phyloP scores from a whole-genome alignment of 441 rosid genomes.

The Arabidopsis hybrid region DNA sequence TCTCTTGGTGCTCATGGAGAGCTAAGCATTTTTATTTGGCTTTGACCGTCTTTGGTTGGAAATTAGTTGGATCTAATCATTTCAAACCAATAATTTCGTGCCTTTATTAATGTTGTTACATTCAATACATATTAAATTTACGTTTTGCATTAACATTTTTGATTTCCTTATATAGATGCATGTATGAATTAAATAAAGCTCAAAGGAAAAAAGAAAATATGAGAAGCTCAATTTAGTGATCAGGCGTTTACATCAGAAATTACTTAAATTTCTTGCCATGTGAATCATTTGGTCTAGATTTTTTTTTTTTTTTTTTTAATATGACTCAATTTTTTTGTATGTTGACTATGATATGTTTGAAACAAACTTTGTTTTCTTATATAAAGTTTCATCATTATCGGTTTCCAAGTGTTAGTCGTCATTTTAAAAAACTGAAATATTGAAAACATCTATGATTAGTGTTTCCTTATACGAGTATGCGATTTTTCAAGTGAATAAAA shows the following conservation, averaged over 20 bases:
- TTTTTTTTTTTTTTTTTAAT: neutral
- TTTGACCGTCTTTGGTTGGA: constrained; percentile 43
- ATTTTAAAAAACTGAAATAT: too few species aligned
- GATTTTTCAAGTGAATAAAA: too few species aligned
- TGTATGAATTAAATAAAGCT: constrained; percentile 7
- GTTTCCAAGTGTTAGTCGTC: neutral
- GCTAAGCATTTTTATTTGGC: constrained; percentile 37
- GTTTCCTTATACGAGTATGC: too few species aligned
- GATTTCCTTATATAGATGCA: neutral
- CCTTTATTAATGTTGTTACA: constrained; percentile 40
- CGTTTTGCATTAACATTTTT: neutral
- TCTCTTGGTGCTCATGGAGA: constrained; percentile 40
- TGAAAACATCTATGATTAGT: neutral
- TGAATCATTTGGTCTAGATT: constrained; percentile 25
- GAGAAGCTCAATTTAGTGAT: neutral
- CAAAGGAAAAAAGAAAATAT: neutral
- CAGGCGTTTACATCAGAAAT: constrained; percentile 28
- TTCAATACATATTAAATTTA: constrained; percentile 8
- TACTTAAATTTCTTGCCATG: constrained; percentile 15
- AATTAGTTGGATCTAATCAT: constrained; percentile 48
- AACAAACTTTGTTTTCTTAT: neutral
- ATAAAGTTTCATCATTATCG: constrained; percentile 4
- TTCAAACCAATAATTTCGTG: constrained; percentile 41
- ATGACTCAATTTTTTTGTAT: constrained; percentile 10
- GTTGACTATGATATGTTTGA: neutral